Conservation (phyloP, 2,329 filamentous ascomycete genomes). For the Madurella fahalii region DNA sequence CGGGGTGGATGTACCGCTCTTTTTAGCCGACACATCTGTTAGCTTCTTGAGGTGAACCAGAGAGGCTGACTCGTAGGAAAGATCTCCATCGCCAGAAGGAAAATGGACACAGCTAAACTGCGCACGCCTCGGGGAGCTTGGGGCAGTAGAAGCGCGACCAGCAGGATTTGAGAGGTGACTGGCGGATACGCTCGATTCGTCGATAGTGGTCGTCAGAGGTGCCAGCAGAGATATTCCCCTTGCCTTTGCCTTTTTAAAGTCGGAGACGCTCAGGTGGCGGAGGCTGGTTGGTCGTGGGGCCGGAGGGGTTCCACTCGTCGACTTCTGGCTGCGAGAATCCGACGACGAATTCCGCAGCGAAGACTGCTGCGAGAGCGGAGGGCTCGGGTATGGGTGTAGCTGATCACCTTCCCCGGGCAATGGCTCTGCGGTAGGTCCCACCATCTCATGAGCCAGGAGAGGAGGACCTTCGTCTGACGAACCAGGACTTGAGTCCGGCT, state of each 20-base stretch:
- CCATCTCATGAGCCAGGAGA: conserved; percentile 39
- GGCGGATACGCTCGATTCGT: conserved; percentile 60
- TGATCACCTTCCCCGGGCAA: conserved; percentile 31
- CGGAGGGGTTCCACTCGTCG: conserved; percentile 32
- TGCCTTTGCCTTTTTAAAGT: conserved; percentile 39
- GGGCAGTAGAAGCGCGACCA: conserved; percentile 49
- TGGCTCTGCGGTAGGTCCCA: conserved; percentile 31
- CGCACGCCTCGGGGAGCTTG: conserved; percentile 47
- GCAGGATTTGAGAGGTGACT: conserved; percentile 66
- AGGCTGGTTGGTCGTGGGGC: conserved; percentile 35
- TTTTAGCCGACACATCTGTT: conserved; percentile 74
- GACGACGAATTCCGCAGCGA: conserved; percentile 43
- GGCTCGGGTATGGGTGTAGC: conserved; percentile 52
- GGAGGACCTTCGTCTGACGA: conserved; percentile 28
- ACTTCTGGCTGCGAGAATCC: conserved; percentile 39
- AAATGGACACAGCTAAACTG: conserved; percentile 20
- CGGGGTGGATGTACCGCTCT: conserved; percentile 90
- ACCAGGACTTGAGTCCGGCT: conserved; percentile 20
- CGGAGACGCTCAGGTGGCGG: conserved; percentile 43
- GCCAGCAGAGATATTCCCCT: conserved; percentile 46
- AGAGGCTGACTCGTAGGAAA: conserved; percentile 55
- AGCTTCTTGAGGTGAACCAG: conserved; percentile 75
- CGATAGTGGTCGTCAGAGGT: conserved; percentile 62
- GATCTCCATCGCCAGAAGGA: conserved; percentile 36
- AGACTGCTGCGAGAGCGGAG: conserved; percentile 49